Percentiles rank a stretch among this genome's conserved stretches.
phyloP scores from a whole-genome alignment of 192 early-diverging fungal species.

The Rhizophagus sp. region DNA sequence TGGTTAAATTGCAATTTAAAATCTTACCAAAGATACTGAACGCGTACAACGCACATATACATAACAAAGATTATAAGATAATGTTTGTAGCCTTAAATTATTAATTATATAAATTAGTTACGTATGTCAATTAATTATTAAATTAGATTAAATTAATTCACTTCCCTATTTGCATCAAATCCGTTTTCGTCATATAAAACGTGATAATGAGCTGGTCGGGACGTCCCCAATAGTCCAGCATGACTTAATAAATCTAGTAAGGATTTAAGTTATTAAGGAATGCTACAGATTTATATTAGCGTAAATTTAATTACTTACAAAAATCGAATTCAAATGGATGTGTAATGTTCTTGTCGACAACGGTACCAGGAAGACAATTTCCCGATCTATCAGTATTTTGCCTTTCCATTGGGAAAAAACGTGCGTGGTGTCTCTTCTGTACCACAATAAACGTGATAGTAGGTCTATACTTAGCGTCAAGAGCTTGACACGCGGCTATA shows the following conservation, averaged over 20 bases:
- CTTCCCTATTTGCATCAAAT: constrained; percentile 64
- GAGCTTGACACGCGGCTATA: constrained; percentile 53
- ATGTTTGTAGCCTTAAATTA: constrained; percentile 63
- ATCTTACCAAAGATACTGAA: constrained; percentile 70
- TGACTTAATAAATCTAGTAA: constrained; percentile 74
- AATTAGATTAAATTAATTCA: background rate
- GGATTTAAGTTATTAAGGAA: background rate
- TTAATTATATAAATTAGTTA: background rate
- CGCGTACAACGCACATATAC: constrained; percentile 87
- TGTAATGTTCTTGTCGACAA: constrained; percentile 70
- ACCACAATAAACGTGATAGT: constrained; percentile 81
- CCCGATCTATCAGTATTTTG: constrained; percentile 67
- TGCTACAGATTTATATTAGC: background rate
- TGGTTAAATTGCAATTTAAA: background rate
- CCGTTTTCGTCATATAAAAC: constrained; percentile 87
- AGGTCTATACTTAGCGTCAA: constrained; percentile 75
- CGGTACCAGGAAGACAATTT: constrained; percentile 83
- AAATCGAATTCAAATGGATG: constrained; percentile 89
- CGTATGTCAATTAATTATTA: no score
- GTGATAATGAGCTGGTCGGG: constrained; percentile 89
- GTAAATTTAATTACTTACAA: constrained; percentile 41
- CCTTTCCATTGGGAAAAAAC: constrained; percentile 74
- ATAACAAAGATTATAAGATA: constrained; percentile 93
- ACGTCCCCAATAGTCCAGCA: constrained; percentile 89
- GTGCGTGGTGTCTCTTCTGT: constrained; percentile 90